Evolutionary conservation across 2,329 filamentous ascomycete species (phyloP), one percentile per base, ranked within the genome.

Genomic region (Sarocladiaceae sp.): DNA sequence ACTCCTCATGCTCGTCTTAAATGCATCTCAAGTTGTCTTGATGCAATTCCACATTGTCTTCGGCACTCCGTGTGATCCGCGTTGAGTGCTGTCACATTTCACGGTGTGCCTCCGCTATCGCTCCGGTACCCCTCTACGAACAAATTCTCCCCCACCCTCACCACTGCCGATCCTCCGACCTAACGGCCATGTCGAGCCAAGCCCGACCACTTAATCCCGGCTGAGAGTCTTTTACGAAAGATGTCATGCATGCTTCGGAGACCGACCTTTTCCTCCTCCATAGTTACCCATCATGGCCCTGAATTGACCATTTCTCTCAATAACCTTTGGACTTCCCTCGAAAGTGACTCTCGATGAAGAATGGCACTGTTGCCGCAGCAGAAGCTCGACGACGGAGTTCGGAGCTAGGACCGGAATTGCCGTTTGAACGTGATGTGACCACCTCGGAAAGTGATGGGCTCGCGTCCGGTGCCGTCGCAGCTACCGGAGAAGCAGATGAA

Each of bases 161-260:
- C 44, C 44, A 48, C 44, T 22, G 26, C 26, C 44, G 26, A 48
- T 48, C 25, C 44, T 48, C 44, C 44, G 44, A 48, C 28, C 44
- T 20, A 20, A 48, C 26, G 15, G 22, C 44, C 25, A 48, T n/a
- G 3, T 20, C 20, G 23, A 33, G 23, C 37, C 40, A 23, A 44
- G 40, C 40, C 17, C 7, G 10, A n/a, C 22, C 5, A 40, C 3
- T 44, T 48, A 48, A 31, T 22, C 26, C 28, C 44, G 44, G 44
- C 44, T 48, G 44, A n/a, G 26, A 10, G 29, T 15, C 29, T 33
- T 33, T 8, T 33, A 33, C 29, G 29, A 28, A 11, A 26, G 26
- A 33, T 22, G 17, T 31, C 44, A 48, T 48, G 44, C 26, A 31
- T 48, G 7, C 3, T 13, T 22, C 44, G 11, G 12, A n/a, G 18